These are phyloP conservation scores for Leccinum uliginosum DNA, from an alignment of 768 basidiomycete genomes.

Conservation along the genomic window DNA sequence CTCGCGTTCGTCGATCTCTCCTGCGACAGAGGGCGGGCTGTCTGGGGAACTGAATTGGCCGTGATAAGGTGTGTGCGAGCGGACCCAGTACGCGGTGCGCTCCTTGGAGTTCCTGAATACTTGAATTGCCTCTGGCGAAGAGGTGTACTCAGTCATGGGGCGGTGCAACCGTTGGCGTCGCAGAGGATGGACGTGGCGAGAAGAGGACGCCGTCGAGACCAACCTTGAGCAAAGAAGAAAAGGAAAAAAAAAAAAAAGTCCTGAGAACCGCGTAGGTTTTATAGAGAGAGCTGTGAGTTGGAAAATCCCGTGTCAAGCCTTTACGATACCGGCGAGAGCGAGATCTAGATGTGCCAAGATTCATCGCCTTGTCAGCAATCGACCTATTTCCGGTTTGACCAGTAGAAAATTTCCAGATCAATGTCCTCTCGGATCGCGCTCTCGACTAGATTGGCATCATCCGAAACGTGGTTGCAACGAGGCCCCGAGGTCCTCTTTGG, in stretches of 20 bases:
- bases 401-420: conserved; percentile 14
- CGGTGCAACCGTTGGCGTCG: neutral
- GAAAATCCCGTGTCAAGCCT: conserved; percentile 22
- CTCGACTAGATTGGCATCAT: conserved; percentile 27
- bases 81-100: conserved; percentile 65
- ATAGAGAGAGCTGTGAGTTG: conserved; percentile 19
- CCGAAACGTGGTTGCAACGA: conserved; percentile 29
- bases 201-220: neutral
- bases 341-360: conserved; percentile 24
- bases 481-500: conserved; percentile 9
- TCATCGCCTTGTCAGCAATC: conserved; percentile 10
- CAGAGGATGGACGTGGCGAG: neutral
- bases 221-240: conserved; percentile 5
- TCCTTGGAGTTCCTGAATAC: conserved; percentile 57
- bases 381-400: conserved; percentile 29
- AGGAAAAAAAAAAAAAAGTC: conserved; percentile 3
- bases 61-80: conserved; percentile 34
- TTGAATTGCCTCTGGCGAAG: conserved; percentile 53
- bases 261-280: conserved; percentile 15
- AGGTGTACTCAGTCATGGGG: conserved; percentile 63
- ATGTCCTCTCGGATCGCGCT: conserved; percentile 15
- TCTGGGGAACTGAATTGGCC: conserved; percentile 54
- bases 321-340: conserved; percentile 19
- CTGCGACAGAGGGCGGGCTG: conserved; percentile 43
- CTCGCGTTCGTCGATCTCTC: conserved; percentile 36